Percentiles rank a stretch among this genome's conserved stretches.
phyloP scores from a whole-genome alignment of 345 rosid species.

The Conringia planisiliqua region DNA sequence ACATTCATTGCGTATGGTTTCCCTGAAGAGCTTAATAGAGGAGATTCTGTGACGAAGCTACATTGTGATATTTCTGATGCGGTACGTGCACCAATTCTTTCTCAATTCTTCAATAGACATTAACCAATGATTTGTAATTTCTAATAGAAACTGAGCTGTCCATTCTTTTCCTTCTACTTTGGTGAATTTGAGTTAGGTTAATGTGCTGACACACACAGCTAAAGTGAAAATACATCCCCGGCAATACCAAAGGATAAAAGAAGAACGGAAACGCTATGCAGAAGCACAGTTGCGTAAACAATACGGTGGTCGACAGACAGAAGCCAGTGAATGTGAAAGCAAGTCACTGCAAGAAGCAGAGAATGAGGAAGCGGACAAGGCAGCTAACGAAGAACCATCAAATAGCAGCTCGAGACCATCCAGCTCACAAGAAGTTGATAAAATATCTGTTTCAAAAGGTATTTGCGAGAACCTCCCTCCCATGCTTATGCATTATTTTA shows the following conservation, averaged over 20 bases:
- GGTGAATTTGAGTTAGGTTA: slow-evolving; percentile 14
- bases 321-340: slow-evolving; percentile 11
- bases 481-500: neutral
- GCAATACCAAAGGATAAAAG: neutral
- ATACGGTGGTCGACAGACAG: neutral
- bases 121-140: neutral
- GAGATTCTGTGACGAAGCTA: slow-evolving; percentile 85
- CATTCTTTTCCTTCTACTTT: neutral
- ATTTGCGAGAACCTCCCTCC: neutral
- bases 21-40: slow-evolving; percentile 67
- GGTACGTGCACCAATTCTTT: slow-evolving; percentile 32
- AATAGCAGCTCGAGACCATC: neutral
- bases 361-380: neutral
- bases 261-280: neutral
- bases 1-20: slow-evolving; percentile 78
- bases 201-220: slow-evolving; percentile 34
- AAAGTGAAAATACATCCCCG: neutral
- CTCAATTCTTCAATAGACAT: neutral
- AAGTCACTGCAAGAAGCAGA: slow-evolving; percentile 4
- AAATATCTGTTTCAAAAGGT: neutral
- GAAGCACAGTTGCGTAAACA: neutral
- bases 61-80: slow-evolving; percentile 87
- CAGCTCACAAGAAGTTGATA: neutral
- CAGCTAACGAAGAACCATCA: slow-evolving; percentile 13
- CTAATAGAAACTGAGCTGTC: neutral